Conservation (phyloP, 352 stramenopile species). For the Globisporangium solare region DNA sequence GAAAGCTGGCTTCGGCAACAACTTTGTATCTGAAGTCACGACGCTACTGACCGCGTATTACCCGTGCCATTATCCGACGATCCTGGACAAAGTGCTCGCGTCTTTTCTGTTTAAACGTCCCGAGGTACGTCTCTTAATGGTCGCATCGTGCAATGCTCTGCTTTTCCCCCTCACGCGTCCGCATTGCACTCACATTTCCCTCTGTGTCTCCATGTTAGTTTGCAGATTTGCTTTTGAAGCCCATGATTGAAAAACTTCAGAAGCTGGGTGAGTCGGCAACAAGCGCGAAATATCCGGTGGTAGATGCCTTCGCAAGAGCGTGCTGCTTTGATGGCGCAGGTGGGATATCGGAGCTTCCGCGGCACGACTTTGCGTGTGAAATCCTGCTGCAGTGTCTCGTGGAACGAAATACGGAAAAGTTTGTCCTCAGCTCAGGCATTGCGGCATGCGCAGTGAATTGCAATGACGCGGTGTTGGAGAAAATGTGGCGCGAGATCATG, state of each 20-base stretch:
- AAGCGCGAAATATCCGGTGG: slow-evolving; percentile 57
- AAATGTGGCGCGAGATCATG: slow-evolving; percentile 47
- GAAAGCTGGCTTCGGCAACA: slow-evolving; percentile 53
- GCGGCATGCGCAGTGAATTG: slow-evolving; percentile 51
- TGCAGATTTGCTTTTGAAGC: slow-evolving; percentile 49
- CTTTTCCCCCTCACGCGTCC: too few species aligned
- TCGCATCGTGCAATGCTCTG: not conserved
- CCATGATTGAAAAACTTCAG: slow-evolving; percentile 70
- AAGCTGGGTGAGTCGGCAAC: slow-evolving; percentile 60
- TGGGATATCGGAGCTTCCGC: slow-evolving; percentile 14
- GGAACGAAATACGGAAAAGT: slow-evolving; percentile 71
- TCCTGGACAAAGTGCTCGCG: slow-evolving; percentile 77
- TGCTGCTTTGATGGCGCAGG: slow-evolving; percentile 16
- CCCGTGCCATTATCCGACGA: slow-evolving; percentile 71
- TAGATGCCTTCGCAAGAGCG: slow-evolving; percentile 52
- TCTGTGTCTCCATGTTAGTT: slow-evolving; percentile 16
- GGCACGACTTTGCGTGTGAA: slow-evolving; percentile 63
- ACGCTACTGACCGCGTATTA: slow-evolving; percentile 79
- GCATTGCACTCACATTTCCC: slow-evolving; percentile 2
- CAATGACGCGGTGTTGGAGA: slow-evolving; percentile 43
- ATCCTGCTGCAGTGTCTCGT: slow-evolving; percentile 71
- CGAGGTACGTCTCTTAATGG: slow-evolving; percentile 21
- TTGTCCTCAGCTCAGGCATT: slow-evolving; percentile 72
- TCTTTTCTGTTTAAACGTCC: slow-evolving; percentile 75
- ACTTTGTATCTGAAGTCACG: slow-evolving; percentile 66